A percentile compares a stretch with the other conserved stretches of the same genome.
Evolutionary conservation across 768 basidiomycete species (phyloP).

Genomic region (Tulasnella sp.): DNA sequence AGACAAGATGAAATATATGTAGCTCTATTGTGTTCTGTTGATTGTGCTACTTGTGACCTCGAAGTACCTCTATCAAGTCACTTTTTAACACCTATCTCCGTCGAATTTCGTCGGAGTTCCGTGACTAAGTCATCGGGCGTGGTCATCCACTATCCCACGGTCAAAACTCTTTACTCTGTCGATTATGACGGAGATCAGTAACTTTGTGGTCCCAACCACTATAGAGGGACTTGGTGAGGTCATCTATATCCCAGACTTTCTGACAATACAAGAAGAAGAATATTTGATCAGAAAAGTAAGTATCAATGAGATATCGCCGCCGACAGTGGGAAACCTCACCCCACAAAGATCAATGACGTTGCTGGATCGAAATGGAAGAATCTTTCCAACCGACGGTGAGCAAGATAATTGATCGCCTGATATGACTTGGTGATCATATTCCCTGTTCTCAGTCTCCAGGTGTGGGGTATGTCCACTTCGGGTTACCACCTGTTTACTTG

Average conservation of each 20-base stretch:
- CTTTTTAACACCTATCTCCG: too few relatives aligned
- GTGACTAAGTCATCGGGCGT: too few relatives aligned
- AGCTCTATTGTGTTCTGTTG: too few relatives aligned
- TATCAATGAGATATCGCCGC: conserved; percentile 12
- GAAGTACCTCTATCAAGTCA: too few relatives aligned
- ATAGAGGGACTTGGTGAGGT: not conserved
- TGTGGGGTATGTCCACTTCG: not conserved
- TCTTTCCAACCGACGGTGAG: conserved; percentile 55
- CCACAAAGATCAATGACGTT: conserved; percentile 52
- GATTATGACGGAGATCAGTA: too few relatives aligned
- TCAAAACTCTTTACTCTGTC: too few relatives aligned
- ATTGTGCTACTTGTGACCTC: too few relatives aligned
- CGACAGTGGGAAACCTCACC: conserved; percentile 4
- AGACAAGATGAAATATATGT: too few relatives aligned
- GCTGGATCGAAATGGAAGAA: conserved; percentile 77
- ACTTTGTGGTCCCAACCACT: too few relatives aligned
- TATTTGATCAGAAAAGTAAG: conserved; percentile 65
- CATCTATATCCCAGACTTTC: conserved; percentile 61
- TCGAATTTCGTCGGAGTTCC: too few relatives aligned
- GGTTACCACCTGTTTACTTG: not conserved
- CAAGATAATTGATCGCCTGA: conserved; percentile 14
- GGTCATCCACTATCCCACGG: too few relatives aligned
- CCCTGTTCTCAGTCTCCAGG: conserved; percentile 2
- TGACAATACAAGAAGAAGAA: conserved; percentile 53
- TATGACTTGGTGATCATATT: not conserved